phyloP scores from a whole-genome alignment of 1,139 yeast species.

The Blastobotrys petasosporus region DNA sequence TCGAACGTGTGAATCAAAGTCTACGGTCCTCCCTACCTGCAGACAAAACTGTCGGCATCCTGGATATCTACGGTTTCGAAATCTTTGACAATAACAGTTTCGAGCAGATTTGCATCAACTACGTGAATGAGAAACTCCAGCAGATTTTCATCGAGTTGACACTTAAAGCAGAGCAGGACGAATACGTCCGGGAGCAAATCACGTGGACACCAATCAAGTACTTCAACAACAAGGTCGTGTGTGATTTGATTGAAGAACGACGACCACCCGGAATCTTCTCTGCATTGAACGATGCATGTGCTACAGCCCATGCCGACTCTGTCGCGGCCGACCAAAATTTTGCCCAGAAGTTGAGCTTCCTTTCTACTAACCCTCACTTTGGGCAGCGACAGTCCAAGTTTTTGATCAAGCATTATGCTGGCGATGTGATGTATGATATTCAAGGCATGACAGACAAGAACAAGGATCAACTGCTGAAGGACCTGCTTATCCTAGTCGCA shows the following conservation, averaged over 20 bases:
- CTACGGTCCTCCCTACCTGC: slow-evolving; percentile 46
- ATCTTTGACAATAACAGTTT: slow-evolving; percentile 95
- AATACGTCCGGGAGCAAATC: slow-evolving; percentile 89
- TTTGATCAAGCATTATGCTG: slow-evolving; percentile 93
- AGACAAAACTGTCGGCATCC: slow-evolving; percentile 79
- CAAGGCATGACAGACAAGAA: slow-evolving; percentile 93
- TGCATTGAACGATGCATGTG: slow-evolving; percentile 92
- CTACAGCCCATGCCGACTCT: slow-evolving; percentile 98
- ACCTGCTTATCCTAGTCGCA: slow-evolving; percentile 69
- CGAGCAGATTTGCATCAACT: slow-evolving; percentile 95
- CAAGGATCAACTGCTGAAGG: slow-evolving; percentile 89
- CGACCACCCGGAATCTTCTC: slow-evolving; percentile 98
- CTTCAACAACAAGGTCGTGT: slow-evolving; percentile 93
- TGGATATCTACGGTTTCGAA: slow-evolving; percentile 98
- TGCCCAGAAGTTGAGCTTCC: slow-evolving; percentile 84
- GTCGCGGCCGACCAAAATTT: slow-evolving; percentile 96
- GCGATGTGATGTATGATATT: slow-evolving; percentile 93
- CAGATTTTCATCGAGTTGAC: slow-evolving; percentile 95
- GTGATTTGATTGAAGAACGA: slow-evolving; percentile 90
- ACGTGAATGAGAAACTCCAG: slow-evolving; percentile 94
- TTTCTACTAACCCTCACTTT: slow-evolving; percentile 77
- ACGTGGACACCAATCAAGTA: slow-evolving; percentile 97
- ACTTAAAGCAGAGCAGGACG: slow-evolving; percentile 94
- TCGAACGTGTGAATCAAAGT: slow-evolving; percentile 83
- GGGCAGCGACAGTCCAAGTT: slow-evolving; percentile 86